phyloP scores from a whole-genome alignment of 2,329 filamentous ascomycete species.

The Dryadomyces quercus-mongolicae region DNA sequence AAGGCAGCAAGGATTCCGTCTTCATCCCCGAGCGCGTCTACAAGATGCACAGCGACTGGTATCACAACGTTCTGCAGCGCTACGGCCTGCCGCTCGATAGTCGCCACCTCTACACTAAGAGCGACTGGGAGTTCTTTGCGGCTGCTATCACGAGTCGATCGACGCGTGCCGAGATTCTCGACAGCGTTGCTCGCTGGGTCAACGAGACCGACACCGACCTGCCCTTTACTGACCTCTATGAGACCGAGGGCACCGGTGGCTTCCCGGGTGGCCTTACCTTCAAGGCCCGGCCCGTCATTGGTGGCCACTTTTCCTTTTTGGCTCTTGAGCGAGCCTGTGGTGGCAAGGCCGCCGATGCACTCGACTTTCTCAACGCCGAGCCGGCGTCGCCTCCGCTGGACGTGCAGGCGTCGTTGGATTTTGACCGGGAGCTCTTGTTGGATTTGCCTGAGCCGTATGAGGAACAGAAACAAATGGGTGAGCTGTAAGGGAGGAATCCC shows the following conservation, averaged over 20 bases:
- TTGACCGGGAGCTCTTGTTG: constrained; percentile 5
- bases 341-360: constrained; percentile 48
- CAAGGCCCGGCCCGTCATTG: constrained; percentile 72
- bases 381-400: constrained; percentile 10
- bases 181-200: constrained; percentile 66
- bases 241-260: constrained; percentile 64
- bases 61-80: constrained; percentile 62
- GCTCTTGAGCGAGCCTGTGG: constrained; percentile 71
- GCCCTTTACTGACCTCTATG: constrained; percentile 71
- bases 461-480: constrained; percentile 2
- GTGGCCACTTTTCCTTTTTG: constrained; percentile 76
- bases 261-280: constrained; percentile 65
- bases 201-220: constrained; percentile 71
- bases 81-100: constrained; percentile 77
- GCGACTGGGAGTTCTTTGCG: constrained; percentile 84
- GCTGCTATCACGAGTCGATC: constrained; percentile 62
- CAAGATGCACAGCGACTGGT: constrained; percentile 70
- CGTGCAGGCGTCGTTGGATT: constrained; percentile 10
- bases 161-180: constrained; percentile 59
- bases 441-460: not conserved
- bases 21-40: constrained; percentile 71
- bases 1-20: constrained; percentile 12
- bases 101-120: constrained; percentile 75
- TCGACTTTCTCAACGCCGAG: constrained; percentile 35
- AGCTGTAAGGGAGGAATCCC: constrained; percentile 4